These are phyloP conservation scores for Xerocomus potaroensis DNA, from an alignment of 768 basidiomycete species.

Conservation along the genomic window DNA sequence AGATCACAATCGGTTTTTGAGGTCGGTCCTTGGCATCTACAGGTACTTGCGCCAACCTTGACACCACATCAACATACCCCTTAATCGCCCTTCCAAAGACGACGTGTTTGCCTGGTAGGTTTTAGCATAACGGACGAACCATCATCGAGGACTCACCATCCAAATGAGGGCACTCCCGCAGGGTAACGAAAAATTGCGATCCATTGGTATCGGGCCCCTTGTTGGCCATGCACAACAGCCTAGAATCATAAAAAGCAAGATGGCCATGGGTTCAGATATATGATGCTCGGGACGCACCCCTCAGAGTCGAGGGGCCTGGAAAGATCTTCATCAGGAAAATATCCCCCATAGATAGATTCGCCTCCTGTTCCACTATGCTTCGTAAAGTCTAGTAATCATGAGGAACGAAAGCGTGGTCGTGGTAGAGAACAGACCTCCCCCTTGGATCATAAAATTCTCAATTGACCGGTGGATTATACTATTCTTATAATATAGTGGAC, in stretches of 20 bases:
- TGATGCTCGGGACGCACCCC: slow-evolving; percentile 39
- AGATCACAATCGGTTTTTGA: slow-evolving; percentile 57
- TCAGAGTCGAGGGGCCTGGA: slow-evolving; percentile 56
- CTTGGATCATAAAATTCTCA: slow-evolving; percentile 75
- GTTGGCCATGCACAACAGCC: slow-evolving; percentile 88
- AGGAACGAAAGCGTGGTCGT: neutral
- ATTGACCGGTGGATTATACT: slow-evolving; percentile 78
- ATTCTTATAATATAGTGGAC: slow-evolving; percentile 80
- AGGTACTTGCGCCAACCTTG: slow-evolving; percentile 56
- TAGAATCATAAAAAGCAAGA: slow-evolving; percentile 19
- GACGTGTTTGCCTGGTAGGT: slow-evolving; percentile 51
- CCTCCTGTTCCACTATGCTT: slow-evolving; percentile 77
- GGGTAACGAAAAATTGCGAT: slow-evolving; percentile 84
- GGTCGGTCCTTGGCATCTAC: slow-evolving; percentile 79
- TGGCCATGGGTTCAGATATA: neutral
- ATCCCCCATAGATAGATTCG: slow-evolving; percentile 73
- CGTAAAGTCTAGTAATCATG: slow-evolving; percentile 55
- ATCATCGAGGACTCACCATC: slow-evolving; percentile 44
- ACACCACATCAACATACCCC: slow-evolving; percentile 57
- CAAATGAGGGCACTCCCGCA: slow-evolving; percentile 69
- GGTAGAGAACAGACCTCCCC: slow-evolving; percentile 49
- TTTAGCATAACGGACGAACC: slow-evolving; percentile 1
- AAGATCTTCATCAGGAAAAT: slow-evolving; percentile 78
- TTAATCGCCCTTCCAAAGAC: slow-evolving; percentile 53
- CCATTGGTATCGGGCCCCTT: slow-evolving; percentile 80